These are phyloP conservation scores for Rhizopus stolonifer DNA, from an alignment of 371 early-diverging fungal species.

Conservation along the genomic window DNA sequence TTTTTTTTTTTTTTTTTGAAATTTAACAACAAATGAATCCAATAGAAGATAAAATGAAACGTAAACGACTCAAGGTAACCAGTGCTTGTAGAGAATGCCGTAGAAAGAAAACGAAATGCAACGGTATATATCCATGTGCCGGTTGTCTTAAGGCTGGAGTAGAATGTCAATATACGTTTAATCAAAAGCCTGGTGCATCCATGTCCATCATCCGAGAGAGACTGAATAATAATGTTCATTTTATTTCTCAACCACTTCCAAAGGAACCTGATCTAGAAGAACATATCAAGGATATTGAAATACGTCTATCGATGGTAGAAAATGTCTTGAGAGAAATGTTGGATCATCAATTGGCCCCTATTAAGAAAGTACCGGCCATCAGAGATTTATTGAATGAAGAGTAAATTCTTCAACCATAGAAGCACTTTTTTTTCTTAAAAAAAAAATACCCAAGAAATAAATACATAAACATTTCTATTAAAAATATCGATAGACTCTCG, in stretches of 20 bases:
- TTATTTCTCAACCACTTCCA: slow-evolving; percentile 2
- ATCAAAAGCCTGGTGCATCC: slow-evolving; percentile 6
- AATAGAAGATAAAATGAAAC: slow-evolving; percentile 21
- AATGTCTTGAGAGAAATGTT: slow-evolving; percentile 24
- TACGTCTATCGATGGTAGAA: slow-evolving; percentile 23
- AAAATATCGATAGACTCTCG: too few relatives aligned
- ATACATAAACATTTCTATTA: too few relatives aligned
- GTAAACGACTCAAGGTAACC: slow-evolving; percentile 36
- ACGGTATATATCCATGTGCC: slow-evolving; percentile 32
- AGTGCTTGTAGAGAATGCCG: slow-evolving; percentile 36
- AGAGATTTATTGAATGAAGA: slow-evolving; percentile 13
- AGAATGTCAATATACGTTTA: slow-evolving; percentile 26
- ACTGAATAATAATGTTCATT: neutral
- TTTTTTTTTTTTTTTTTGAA: neutral
- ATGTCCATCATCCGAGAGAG: neutral
- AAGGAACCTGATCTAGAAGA: neutral
- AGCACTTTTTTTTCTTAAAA: too few relatives aligned
- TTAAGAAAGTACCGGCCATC: slow-evolving; percentile 13
- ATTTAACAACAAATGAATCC: neutral
- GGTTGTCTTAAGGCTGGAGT: slow-evolving; percentile 32
- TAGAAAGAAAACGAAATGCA: slow-evolving; percentile 37
- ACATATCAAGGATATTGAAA: slow-evolving; percentile 16
- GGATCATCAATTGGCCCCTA: slow-evolving; percentile 16
- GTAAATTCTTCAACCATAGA: too few relatives aligned
- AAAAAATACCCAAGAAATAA: too few relatives aligned